These are phyloP conservation scores for Colletotrichum camelliae DNA, from an alignment of 2,329 filamentous ascomycete genomes.

Conservation along the genomic window DNA sequence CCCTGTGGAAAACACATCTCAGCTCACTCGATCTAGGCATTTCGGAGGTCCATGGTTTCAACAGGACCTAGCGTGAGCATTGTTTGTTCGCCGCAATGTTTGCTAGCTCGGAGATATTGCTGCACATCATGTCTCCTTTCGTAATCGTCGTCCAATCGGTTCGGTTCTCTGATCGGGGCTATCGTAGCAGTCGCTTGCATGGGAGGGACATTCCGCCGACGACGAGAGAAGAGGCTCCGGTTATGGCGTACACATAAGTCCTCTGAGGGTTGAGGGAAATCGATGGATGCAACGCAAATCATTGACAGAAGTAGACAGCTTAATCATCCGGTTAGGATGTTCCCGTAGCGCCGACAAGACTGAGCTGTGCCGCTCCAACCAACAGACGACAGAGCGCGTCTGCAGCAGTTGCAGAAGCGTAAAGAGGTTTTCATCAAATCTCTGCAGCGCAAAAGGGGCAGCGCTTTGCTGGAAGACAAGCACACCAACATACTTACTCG, in stretches of 20 bases:
- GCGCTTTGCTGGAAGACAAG: neutral
- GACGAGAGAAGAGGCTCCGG: neutral
- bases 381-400: neutral
- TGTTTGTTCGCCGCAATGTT: neutral
- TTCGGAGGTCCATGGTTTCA: neutral
- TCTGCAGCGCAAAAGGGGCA: slow-evolving; percentile 13
- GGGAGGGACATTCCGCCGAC: neutral
- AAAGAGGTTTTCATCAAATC: slow-evolving; percentile 9
- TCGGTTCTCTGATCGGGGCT: neutral
- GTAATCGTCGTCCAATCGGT: neutral
- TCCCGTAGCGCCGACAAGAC: neutral
- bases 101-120: neutral
- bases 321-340: neutral
- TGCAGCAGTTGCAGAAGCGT: slow-evolving; percentile 21
- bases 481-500: neutral
- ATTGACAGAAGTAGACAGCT: neutral
- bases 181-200: neutral
- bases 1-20: neutral
- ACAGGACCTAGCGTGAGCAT: neutral
- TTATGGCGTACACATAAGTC: neutral
- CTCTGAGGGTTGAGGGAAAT: neutral
- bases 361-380: neutral
- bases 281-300: neutral
- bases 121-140: neutral
- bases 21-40: neutral